Conservation (phyloP, 306 rosid species). For the Quillaja saponaria region DNA sequence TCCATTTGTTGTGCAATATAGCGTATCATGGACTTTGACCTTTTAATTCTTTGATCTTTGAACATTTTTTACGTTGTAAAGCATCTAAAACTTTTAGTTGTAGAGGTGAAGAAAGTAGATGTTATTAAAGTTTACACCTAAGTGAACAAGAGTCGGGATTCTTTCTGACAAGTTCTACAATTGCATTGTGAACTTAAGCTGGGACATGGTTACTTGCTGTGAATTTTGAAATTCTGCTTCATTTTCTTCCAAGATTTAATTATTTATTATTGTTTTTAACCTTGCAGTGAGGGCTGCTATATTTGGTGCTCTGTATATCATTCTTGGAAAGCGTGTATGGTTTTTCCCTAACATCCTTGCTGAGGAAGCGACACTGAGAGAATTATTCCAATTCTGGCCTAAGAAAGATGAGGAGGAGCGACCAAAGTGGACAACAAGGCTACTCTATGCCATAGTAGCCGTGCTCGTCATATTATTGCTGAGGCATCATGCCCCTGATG, state of each 20-base stretch:
- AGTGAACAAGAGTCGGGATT: too few species aligned
- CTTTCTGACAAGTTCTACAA: conserved; percentile 13
- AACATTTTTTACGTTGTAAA: too few species aligned
- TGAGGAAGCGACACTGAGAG: conserved; percentile 92
- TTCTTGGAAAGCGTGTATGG: conserved; percentile 87
- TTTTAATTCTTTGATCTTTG: too few species aligned
- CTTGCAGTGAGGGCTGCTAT: conserved; percentile 78
- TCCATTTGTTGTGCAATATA: too few species aligned
- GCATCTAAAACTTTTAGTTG: too few species aligned
- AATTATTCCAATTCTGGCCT: conserved; percentile 92
- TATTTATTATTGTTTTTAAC: conserved; percentile 9
- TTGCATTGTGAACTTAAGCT: background rate
- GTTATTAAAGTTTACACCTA: too few species aligned
- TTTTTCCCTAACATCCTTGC: conserved; percentile 96
- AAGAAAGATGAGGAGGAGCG: conserved; percentile 93
- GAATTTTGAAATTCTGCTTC: conserved; percentile 14
- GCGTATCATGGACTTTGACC: too few species aligned
- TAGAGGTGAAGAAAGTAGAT: too few species aligned
- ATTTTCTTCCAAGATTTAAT: background rate
- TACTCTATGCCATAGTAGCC: conserved; percentile 79
- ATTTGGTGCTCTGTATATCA: conserved; percentile 68
- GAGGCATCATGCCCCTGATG: conserved; percentile 99
- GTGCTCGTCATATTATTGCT: conserved; percentile 74
- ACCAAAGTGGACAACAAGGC: conserved; percentile 91
- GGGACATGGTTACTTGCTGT: conserved; percentile 7